Conservation (phyloP, 139 green algal genomes). For the Asterochloris erici region DNA sequence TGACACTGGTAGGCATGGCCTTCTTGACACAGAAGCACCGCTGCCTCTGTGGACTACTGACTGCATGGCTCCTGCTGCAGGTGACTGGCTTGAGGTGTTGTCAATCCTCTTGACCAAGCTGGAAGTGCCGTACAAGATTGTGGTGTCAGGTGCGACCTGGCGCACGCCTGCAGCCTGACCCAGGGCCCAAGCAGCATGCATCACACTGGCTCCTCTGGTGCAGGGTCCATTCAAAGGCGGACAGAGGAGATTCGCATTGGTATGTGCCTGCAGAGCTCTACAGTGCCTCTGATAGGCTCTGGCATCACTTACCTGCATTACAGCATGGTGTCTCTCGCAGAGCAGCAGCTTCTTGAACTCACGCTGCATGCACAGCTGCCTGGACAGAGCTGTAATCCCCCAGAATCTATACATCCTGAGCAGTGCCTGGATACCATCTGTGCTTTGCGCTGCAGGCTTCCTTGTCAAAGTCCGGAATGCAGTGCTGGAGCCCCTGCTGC, state of each 20-base stretch:
- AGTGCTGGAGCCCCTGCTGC: conserved; percentile 30
- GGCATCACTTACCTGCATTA: not conserved
- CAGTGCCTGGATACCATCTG: not conserved
- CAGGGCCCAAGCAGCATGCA: too few relatives aligned
- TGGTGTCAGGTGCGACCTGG: not conserved
- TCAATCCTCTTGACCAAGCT: conserved; percentile 17
- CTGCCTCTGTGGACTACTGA: too few relatives aligned
- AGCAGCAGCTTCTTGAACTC: not conserved
- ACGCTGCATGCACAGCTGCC: not conserved
- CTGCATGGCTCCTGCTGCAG: not conserved
- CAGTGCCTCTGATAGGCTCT: not conserved
- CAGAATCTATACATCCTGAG: not conserved
- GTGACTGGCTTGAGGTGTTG: conserved; percentile 39
- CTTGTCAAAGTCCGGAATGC: conserved; percentile 43
- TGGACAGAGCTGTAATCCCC: too few relatives aligned
- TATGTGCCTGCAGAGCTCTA: not conserved
- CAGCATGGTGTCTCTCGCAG: not conserved
- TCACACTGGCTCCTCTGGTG: not conserved
- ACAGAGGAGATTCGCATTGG: not conserved
- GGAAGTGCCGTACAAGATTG: conserved; percentile 20
- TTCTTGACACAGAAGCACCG: too few relatives aligned
- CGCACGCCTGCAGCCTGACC: not conserved
- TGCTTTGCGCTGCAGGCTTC: conserved; percentile 14
- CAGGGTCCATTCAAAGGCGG: not conserved
- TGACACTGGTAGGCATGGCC: too few relatives aligned